Evolutionary conservation across 495 filamentous ascomycete species (phyloP), one percentile per base, ranked within the genome.

Genomic region (Daldinia grandis): DNA sequence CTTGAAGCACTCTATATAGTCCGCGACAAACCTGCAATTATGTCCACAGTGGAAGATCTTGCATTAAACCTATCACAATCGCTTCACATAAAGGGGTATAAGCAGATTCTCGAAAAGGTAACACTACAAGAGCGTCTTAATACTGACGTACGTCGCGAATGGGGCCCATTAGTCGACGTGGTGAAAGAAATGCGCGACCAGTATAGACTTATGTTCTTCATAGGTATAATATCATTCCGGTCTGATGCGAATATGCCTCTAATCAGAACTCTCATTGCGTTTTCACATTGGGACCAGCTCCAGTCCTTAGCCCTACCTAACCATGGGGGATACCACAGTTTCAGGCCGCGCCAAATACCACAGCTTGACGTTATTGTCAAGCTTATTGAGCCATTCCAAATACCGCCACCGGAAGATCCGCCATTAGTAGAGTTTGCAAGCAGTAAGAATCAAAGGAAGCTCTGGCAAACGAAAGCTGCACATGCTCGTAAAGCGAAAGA

Each of bases 161-260:
- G 78, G 76, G 80, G 79, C 6, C 62, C 72, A 0, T 68, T 82
- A 8, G 76, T 80, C n/a, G 68, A 77, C 33, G 65, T 58, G 33
- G 73, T 74, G 12, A 76, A 67, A 49, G 28, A 68, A 5, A 66
- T 38, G 12, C 14, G 47, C 2, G 59, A 71, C 27, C 57, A 51
- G 42, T 68, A 64, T 10, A 68, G 28, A 21, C 56, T 72, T 7
- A 68, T 72, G 64, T 72, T 72, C 55, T 62, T 68, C 35, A 33
- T 65, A 1, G 73, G 69, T 5, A 51, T 77, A 12, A 57, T 81
- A 37, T 70, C 76, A 3, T 81, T 80, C 27, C 59, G 78, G 9
- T 60, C 60, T 1, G 65, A 74, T 35, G 56, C 73, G 0, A 76
- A 81, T 7, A 76, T 77, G 58, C 42, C 57, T 19, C 56, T 78